Percentiles rank a stretch among this genome's conserved stretches.
These are phyloP conservation scores for Bisporella sp. DNA, from an alignment of 2,329 filamentous ascomycete genomes.

Conservation along the genomic window DNA sequence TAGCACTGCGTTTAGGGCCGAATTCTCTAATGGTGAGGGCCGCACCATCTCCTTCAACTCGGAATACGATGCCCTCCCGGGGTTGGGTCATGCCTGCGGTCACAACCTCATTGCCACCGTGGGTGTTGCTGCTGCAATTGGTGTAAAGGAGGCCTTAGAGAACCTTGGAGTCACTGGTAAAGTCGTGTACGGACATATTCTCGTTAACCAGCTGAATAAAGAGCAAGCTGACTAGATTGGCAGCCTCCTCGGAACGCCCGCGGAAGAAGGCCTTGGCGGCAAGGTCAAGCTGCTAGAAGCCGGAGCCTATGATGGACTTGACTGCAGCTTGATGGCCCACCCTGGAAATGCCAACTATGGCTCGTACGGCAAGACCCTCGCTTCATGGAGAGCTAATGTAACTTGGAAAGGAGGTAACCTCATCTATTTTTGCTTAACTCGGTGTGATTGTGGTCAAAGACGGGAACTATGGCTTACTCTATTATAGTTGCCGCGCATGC, in stretches of 20 bases:
- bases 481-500: background rate
- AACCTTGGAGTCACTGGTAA: conserved; percentile 14
- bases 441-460: no score
- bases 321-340: conserved; percentile 34
- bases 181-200: conserved; percentile 2
- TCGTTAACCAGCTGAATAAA: no score
- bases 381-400: conserved; percentile 30
- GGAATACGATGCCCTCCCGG: conserved; percentile 39
- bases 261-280: conserved; percentile 22
- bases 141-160: conserved; percentile 15
- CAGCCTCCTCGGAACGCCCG: conserved; percentile 20
- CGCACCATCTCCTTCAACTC: conserved; percentile 34
- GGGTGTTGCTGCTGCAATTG: conserved; percentile 31
- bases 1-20: conserved; percentile 42
- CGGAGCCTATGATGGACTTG: conserved; percentile 35
- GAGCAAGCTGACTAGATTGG: no score
- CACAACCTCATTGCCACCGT: conserved; percentile 35
- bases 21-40: conserved; percentile 32
- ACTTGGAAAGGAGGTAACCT: conserved; percentile 4
- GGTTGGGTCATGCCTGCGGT: conserved; percentile 34
- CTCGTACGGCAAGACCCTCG: conserved; percentile 44
- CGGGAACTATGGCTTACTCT: conserved; percentile 22
- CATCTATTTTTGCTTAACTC: no score
- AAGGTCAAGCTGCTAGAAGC: conserved; percentile 38
- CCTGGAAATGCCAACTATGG: conserved; percentile 17